Base-by-base conservation (phyloP, 306 rosid genomes). In the Astragalus glycyphyllos region DNA sequence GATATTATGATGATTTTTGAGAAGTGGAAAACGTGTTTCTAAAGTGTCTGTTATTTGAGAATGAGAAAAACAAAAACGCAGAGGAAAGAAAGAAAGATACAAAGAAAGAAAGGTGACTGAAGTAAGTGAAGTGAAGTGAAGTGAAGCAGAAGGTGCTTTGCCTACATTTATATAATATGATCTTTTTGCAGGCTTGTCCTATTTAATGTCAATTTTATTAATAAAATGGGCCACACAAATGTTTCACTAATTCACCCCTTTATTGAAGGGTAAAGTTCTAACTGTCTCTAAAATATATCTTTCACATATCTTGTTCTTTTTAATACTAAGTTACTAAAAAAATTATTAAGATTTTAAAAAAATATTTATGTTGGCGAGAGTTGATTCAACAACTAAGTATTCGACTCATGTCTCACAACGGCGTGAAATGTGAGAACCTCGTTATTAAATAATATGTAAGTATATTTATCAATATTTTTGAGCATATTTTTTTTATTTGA, bases 31-130 rank as follows among this genome's bases (percentile, higher is more conserved):
- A 69, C 66, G 70, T 77, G 77, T 34, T 42, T 26, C 73, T 51
- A 73, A 82, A 82, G 83, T 47, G 38, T 74, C 13, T 34, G 5
- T 55, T 3, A 1, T 57, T 53, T 64, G 44, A 54, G 75, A 69
- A 57, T 41, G 15, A 49, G 57, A 59, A 62, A 51, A 12, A 50
- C 12, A 67, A 5, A 5, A 67, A 37, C 7, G 20, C 5, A 23
- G 41, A 31, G 40, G n/a, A 14, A 15, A 63, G 10, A 44, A 38
- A 58, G 1, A 20, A 20, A 20, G 23, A 20, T 0, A 20, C 23
- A 20, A 20, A 20, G 23, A 61, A 62, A 12, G 76, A 82, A 68
- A 32, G 46, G 74, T 62, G 77, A 72, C 53, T 68, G 62, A 17
- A 26, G 31, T 37, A 12, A 15, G 50, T 65, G 71, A 44, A 73